Evolutionary conservation across 495 filamentous ascomycete species (phyloP).

Genomic region (Collariella sp.): DNA sequence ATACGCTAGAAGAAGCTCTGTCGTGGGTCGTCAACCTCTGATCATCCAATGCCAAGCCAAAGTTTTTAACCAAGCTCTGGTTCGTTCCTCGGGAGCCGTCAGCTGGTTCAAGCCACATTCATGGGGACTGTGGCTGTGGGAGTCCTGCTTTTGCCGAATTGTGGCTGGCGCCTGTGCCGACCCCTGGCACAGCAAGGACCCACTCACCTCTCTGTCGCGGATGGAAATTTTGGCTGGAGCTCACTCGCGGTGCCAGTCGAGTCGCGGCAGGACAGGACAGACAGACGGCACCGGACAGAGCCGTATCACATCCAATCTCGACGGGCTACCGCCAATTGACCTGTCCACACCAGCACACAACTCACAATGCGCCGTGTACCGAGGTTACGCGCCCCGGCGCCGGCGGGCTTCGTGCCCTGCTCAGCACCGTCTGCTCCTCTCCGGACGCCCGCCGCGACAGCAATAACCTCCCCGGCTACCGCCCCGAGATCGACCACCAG

Average conservation of each 20-base stretch:
- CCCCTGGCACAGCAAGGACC: neutral
- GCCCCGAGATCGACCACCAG: neutral
- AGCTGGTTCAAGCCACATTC: conserved; percentile 7
- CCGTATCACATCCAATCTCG: neutral
- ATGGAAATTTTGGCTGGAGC: conserved; percentile 17
- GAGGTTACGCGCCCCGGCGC: conserved; percentile 20
- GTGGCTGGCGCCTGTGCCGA: conserved; percentile 4
- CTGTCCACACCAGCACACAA: neutral
- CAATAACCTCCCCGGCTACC: neutral
- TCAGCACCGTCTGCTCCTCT: conserved; percentile 5
- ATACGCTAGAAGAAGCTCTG: conserved; percentile 3
- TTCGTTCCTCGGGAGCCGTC: neutral
- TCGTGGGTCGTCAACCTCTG: conserved; percentile 16
- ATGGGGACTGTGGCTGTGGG: no score
- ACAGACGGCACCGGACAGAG: no score
- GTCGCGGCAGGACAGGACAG: neutral
- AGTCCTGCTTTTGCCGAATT: neutral
- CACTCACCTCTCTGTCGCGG: neutral
- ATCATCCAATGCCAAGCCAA: conserved; percentile 22
- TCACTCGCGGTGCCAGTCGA: neutral
- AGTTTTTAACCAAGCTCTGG: conserved; percentile 15
- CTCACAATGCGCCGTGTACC: conserved; percentile 24
- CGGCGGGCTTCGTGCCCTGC: conserved; percentile 18
- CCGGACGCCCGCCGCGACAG: conserved; percentile 13
- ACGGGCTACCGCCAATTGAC: conserved; percentile 10